Conservation (phyloP, 2,329 filamentous ascomycete species). For the Penicillium sp. region DNA sequence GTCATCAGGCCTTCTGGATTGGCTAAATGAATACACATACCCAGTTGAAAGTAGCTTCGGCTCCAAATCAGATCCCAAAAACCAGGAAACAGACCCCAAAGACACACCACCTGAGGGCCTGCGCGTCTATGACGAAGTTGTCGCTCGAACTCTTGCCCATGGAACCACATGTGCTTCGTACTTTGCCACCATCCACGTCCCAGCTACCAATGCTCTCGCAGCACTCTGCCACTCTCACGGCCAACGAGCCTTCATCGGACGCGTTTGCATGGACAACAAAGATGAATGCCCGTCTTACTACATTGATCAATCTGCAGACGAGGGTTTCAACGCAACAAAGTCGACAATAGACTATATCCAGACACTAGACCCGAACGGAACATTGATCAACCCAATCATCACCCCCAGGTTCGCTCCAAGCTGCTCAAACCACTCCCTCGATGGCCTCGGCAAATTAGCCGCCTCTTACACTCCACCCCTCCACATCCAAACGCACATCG, state of each 20-base stretch:
- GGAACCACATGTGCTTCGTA: conserved; percentile 95
- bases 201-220: conserved; percentile 86
- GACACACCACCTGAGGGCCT: conserved; percentile 25
- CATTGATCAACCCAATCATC: conserved; percentile 72
- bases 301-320: conserved; percentile 63
- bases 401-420: conserved; percentile 66
- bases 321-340: conserved; percentile 57
- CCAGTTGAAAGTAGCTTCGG: conserved; percentile 80
- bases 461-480: conserved; percentile 59
- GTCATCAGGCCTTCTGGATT: conserved; percentile 86
- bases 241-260: conserved; percentile 86
- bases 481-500: conserved; percentile 79
- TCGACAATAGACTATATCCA: conserved; percentile 65
- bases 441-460: conserved; percentile 64
- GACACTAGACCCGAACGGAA: conserved; percentile 61
- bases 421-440: conserved; percentile 56
- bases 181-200: conserved; percentile 85
- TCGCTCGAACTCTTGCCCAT: conserved; percentile 78
- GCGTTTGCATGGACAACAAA: conserved; percentile 87
- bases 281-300: conserved; percentile 73
- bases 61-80: conserved; percentile 17
- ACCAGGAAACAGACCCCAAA: conserved; percentile 13
- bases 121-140: conserved; percentile 71
- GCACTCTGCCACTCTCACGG: conserved; percentile 76
- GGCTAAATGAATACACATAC: conserved; percentile 93